Evolutionary conservation across 2,329 filamentous ascomycete species (phyloP).

Genomic region (Penicillium sp.): DNA sequence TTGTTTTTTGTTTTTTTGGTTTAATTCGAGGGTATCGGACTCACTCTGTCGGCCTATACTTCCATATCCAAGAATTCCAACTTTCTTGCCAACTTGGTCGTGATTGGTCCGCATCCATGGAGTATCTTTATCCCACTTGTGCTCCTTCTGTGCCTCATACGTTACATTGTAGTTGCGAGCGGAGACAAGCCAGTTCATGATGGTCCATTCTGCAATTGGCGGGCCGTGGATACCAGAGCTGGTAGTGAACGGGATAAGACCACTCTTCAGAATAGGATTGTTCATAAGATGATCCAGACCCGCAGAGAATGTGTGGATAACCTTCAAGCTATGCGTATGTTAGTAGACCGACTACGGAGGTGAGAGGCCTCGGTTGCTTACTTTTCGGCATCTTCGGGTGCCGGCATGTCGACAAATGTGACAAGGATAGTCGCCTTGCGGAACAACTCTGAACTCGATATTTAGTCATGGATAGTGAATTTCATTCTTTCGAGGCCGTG

Average conservation of each 20-base stretch:
- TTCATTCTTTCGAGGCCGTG: neutral
- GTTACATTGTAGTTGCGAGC: constrained; percentile 56
- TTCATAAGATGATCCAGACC: constrained; percentile 57
- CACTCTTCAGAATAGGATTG: constrained; percentile 56
- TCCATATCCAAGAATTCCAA: constrained; percentile 64
- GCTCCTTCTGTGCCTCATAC: constrained; percentile 60
- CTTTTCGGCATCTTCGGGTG: constrained; percentile 30
- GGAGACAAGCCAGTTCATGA: constrained; percentile 62
- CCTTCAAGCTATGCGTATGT: constrained; percentile 35
- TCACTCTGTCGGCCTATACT: constrained; percentile 62
- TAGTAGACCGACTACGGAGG: neutral
- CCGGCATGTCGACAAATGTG: constrained; percentile 20
- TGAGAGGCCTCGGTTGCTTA: constrained; percentile 5
- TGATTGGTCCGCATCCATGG: constrained; percentile 30
- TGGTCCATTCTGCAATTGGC: constrained; percentile 67
- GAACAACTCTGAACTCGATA: constrained; percentile 18
- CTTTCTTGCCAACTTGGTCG: constrained; percentile 59
- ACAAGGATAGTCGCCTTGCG: constrained; percentile 22
- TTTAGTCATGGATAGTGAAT: neutral
- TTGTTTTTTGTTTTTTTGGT: too few species aligned
- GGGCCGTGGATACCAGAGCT: constrained; percentile 61
- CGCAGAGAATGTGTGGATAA: constrained; percentile 60
- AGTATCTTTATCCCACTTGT: constrained; percentile 48
- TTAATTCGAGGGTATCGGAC: constrained; percentile 5
- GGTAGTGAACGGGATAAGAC: constrained; percentile 56